Evolutionary conservation across 2,329 filamentous ascomycete genomes (phyloP).

Genomic region (Juglanconis sp.): DNA sequence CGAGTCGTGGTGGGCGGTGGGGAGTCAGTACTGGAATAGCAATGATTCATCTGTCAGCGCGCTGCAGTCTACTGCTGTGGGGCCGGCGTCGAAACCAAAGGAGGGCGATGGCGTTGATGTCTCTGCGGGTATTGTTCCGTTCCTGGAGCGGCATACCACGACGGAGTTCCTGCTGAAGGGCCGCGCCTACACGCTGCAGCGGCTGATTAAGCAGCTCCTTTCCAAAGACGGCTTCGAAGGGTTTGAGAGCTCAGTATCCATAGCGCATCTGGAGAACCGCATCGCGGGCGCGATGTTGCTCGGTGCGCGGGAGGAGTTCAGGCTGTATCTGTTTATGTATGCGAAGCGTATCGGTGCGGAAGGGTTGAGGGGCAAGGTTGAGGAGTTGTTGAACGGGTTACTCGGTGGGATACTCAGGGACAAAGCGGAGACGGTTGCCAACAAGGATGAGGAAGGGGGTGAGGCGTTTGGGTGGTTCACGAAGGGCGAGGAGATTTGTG

Average conservation of each 20-base stretch:
- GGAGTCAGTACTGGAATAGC: conserved; percentile 98
- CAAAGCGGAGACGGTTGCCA: conserved; percentile 30
- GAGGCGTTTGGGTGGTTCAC: conserved; percentile 60
- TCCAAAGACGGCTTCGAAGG: conserved; percentile 88
- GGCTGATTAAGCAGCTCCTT: conserved; percentile 84
- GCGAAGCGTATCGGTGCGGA: conserved; percentile 92
- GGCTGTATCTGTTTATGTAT: conserved; percentile 96
- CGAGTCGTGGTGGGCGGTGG: conserved; percentile 96
- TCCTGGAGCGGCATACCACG: conserved; percentile 90
- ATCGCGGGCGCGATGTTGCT: conserved; percentile 85
- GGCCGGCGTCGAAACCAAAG: conserved; percentile 49
- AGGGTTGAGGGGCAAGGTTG: conserved; percentile 80
- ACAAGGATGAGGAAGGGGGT: conserved; percentile 34
- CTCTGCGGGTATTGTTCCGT: conserved; percentile 89
- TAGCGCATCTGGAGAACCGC: conserved; percentile 92
- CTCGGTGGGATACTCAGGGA: conserved; percentile 69
- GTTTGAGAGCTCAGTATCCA: conserved; percentile 86
- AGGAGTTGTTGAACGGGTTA: conserved; percentile 81
- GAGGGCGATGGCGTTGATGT: conserved; percentile 54
- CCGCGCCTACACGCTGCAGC: conserved; percentile 84
- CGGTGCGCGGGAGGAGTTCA: conserved; percentile 86
- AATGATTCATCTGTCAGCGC: conserved; percentile 86
- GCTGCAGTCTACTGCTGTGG: conserved; percentile 68
- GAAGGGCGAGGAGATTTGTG: conserved; percentile 72
- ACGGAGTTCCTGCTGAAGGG: conserved; percentile 89